Conservation (phyloP, 2,329 filamentous ascomycete species). For the Diaporthe citriasiana region DNA sequence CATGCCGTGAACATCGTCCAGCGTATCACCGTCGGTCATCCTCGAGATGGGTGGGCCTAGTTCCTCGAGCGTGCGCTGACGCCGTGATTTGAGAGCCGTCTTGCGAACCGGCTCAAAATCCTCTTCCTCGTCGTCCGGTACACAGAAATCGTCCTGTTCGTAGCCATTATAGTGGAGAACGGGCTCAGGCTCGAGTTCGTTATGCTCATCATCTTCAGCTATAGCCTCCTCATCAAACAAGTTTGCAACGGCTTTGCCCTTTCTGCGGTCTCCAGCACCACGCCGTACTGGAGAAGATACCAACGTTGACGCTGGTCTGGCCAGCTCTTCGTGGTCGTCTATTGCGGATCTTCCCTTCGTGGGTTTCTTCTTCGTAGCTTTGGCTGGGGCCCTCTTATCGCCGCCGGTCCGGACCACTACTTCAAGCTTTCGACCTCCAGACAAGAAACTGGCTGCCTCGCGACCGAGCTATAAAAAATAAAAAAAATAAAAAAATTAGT, state of each 20-base stretch:
- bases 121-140: slow-evolving; percentile 56
- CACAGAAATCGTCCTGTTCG: slow-evolving; percentile 57
- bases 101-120: slow-evolving; percentile 61
- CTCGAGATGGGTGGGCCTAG: slow-evolving; percentile 71
- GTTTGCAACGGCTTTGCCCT: slow-evolving; percentile 49
- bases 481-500: too few species aligned
- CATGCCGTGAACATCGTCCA: slow-evolving; percentile 73
- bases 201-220: slow-evolving; percentile 55
- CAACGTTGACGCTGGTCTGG: slow-evolving; percentile 56
- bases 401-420: slow-evolving; percentile 56
- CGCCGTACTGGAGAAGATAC: slow-evolving; percentile 67
- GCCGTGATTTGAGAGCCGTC: slow-evolving; percentile 50
- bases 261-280: slow-evolving; percentile 49
- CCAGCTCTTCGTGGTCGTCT: slow-evolving; percentile 46
- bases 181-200: slow-evolving; percentile 53
- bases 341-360: slow-evolving; percentile 47
- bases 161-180: slow-evolving; percentile 59
- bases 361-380: slow-evolving; percentile 52
- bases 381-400: slow-evolving; percentile 51
- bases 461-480: slow-evolving; percentile 33
- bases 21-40: slow-evolving; percentile 61
- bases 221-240: slow-evolving; percentile 44
- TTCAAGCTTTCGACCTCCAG: slow-evolving; percentile 59
- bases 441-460: slow-evolving; percentile 54
- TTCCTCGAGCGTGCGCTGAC: slow-evolving; percentile 55